Conservation (phyloP, 306 rosid species). For the Quercus alba region DNA sequence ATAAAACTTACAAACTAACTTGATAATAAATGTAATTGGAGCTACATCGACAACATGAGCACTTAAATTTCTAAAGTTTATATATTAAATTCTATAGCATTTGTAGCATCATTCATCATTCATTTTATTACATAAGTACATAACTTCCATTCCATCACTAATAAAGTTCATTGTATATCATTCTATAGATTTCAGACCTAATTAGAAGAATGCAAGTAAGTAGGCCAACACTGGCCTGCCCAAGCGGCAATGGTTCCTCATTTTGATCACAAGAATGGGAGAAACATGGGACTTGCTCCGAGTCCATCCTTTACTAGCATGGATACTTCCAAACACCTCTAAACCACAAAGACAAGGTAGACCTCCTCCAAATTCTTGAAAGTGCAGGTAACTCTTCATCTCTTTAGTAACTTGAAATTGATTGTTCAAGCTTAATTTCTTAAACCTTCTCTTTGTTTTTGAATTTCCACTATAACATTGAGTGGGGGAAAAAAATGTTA, state of each 20-base stretch:
- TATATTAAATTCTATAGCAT: too few relatives aligned
- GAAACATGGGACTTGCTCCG: constrained; percentile 37
- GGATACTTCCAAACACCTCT: constrained; percentile 16
- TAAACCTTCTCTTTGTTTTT: background rate
- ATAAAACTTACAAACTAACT: background rate
- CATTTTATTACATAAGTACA: too few relatives aligned
- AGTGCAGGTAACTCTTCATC: constrained; percentile 19
- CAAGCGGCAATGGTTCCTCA: constrained; percentile 4
- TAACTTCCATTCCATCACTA: too few relatives aligned
- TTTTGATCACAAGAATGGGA: constrained; percentile 40
- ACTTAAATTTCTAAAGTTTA: too few relatives aligned
- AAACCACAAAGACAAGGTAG: background rate
- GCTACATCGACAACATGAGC: too few relatives aligned
- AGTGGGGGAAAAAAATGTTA: too few relatives aligned
- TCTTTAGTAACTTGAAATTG: background rate
- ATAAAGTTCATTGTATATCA: too few relatives aligned
- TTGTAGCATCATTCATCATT: too few relatives aligned
- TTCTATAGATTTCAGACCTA: constrained; percentile 3
- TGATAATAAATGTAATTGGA: too few relatives aligned
- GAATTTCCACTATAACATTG: too few relatives aligned
- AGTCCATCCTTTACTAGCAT: constrained; percentile 23
- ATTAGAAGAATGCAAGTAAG: background rate
- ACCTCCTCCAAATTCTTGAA: constrained; percentile 27
- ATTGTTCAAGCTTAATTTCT: background rate
- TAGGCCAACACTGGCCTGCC: constrained; percentile 37